Evolutionary conservation across 2,329 filamentous ascomycete species (phyloP).

Genomic region (Alternaria atra): DNA sequence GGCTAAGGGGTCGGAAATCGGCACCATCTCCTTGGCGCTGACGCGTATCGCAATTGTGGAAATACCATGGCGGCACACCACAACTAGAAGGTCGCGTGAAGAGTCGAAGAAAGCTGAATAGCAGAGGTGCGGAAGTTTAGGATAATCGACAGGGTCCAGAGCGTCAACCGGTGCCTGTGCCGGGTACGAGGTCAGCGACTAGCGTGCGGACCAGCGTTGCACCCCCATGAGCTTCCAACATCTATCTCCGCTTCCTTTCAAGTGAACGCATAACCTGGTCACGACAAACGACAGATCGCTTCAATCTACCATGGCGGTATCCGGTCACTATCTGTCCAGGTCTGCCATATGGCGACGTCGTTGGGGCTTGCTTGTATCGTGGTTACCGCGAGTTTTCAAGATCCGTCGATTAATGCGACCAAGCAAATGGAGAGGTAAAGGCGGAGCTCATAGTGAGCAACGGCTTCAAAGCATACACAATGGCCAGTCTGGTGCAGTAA

Average conservation of each 20-base stretch:
- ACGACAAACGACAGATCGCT: not conserved
- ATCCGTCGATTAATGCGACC: not conserved
- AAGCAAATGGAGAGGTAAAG: not conserved
- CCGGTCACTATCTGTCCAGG: no score
- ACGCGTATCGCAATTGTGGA: conserved; percentile 22
- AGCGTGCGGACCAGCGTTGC: not conserved
- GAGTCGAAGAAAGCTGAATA: not conserved
- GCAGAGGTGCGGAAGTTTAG: not conserved
- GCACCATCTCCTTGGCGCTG: conserved; percentile 33
- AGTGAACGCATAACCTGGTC: not conserved
- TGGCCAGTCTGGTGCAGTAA: not conserved
- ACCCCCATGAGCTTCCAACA: not conserved
- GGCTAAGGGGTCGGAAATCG: conserved; percentile 33
- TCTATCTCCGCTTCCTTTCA: not conserved
- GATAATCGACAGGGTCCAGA: not conserved
- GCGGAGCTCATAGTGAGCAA: not conserved
- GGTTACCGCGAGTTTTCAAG: not conserved
- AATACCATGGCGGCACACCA: conserved; percentile 4
- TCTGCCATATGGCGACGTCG: no score
- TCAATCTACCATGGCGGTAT: not conserved
- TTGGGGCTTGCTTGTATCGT: not conserved
- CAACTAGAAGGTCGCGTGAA: not conserved
- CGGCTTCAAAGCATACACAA: not conserved
- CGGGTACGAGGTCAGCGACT: not conserved
- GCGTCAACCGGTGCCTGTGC: not conserved